These are phyloP conservation scores for Lactarius hatsudake DNA, from an alignment of 768 basidiomycete genomes.

Conservation along the genomic window DNA sequence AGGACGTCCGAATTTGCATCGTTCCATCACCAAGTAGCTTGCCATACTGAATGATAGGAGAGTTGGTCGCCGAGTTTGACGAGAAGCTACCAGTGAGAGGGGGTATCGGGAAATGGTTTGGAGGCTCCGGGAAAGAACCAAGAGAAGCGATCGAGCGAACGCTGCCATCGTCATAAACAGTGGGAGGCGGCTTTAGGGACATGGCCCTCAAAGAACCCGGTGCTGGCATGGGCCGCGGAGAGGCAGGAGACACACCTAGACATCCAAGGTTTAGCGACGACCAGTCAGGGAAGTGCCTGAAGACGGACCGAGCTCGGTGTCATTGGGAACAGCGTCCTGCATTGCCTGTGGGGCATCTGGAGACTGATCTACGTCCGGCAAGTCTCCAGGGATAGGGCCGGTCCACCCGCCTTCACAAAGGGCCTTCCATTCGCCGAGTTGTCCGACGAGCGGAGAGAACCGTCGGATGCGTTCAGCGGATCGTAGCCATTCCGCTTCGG, in stretches of 20 bases:
- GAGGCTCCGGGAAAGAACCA: conserved; percentile 71
- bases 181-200: conserved; percentile 12
- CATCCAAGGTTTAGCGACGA: not conserved
- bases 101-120: conserved; percentile 68
- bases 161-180: conserved; percentile 27
- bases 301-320: conserved; percentile 8
- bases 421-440: conserved; percentile 68
- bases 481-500: conserved; percentile 75
- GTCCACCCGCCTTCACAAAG: conserved; percentile 77
- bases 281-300: not conserved
- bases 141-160: conserved; percentile 54
- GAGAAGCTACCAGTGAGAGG: conserved; percentile 33
- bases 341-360: not conserved
- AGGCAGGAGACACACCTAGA: conserved; percentile 6
- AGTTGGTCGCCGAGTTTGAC: conserved; percentile 17
- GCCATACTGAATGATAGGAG: conserved; percentile 1
- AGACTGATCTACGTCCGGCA: conserved; percentile 36
- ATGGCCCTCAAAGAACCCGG: conserved; percentile 5
- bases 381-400: conserved; percentile 46
- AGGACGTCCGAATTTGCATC: conserved; percentile 14
- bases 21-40: not conserved
- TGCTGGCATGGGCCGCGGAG: conserved; percentile 6
- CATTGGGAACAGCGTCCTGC: conserved; percentile 2
- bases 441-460: conserved; percentile 62
- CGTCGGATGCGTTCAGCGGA: conserved; percentile 70